Evolutionary conservation across 768 basidiomycete species (phyloP), one percentile per base, ranked within the genome.

Genomic region (Boletales sp.): DNA sequence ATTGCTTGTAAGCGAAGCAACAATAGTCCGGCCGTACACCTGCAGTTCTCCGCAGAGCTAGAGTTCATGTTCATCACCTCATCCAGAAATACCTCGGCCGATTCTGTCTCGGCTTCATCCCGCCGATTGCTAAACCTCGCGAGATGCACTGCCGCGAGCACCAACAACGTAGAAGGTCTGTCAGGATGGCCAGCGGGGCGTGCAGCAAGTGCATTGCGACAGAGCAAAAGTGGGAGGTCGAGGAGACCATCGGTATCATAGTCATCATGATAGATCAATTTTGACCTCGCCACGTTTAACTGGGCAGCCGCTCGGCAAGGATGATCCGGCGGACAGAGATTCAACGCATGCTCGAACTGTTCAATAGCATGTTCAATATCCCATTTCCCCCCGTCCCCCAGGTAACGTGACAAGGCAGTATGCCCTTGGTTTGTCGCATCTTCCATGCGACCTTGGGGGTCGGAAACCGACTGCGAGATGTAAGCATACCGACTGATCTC

Each of bases 221-320:
- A 44, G 17, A 50, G 41, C 1, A 12, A 1, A 14, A 37, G 0
- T 0, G 51, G 28, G 14, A 36, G 8, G 2, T 50, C 34, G 11
- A 50, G 8, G 17, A 21, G 31, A 19, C 2, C 4, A n/a, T 8
- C 43, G 14, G 19, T 7, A n/a, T 4, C 12, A 17, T 36, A 11
- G 13, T 37, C 40, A 7, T 13, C 34, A 19, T 15, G 36, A 8
- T 18, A 14, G 4, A 42, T 13, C 4, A 42, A 48, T n/a, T 42
- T 42, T 41, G 46, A 46, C 15, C 14, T 32, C 9, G 51, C 51
- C 15, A 49, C 4, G n/a, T 53, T 53, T 28, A 43, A 35, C 2
- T 40, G 32, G 15, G 48, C 48, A 35, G 33, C 47, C 2, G 48
- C 51, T 37, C 38, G 42, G 32, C 51, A 49, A 35, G 42, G 37